Evolutionary conservation across 495 filamentous ascomycete genomes (phyloP), one percentile per base, ranked within the genome.

Genomic region (Hypomontagnella submonticulosa): DNA sequence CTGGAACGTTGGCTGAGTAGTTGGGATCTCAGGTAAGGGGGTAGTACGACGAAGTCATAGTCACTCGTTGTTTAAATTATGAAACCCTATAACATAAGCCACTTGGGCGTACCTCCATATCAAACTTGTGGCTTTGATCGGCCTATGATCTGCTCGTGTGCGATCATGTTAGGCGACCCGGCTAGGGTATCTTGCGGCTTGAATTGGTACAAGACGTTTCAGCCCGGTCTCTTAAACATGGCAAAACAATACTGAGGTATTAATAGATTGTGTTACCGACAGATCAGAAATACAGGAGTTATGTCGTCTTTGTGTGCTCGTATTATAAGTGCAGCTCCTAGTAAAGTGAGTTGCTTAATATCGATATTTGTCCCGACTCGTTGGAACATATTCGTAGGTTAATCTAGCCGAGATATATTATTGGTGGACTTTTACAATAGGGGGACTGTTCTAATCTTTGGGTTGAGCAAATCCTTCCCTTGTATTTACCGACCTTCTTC

Each of bases 401-500:
- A 36, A 40, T 2, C 19, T 19, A 18, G 18, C 44, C 8, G 23
- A 40, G 13, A 7, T 36, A 7, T 48, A 27, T 49, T 11, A 50
- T 63, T 63, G 60, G 60, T 57, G 60, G 60, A 63, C 36, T 55
- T 30, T 48, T 38, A 41, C 15, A 54, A 10, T 13, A 6, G 47
- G 12, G 27, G 27, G 19, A 37, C 52, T 10, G 9, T 38, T 9
- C 16, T 15, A 47, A 46, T 51, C 46, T 27, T 27, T 27, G 23
- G 34, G 47, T 36, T 20, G 10, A 52, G 40, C 42, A 41, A 20
- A 44, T 47, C 48, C 38, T 43, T 11, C 49, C 15, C n/a, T 18
- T 53, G 47, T 52, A 41, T 40, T 19, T 18, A 62, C 57, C 57
- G 64, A 67, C 57, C 57, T 67, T 67, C 63, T 67, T 44, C 44